A percentile compares a stretch with the other conserved stretches of the same genome.
Conservation (phyloP, 305 asterid species). For the Galium porrigens region DNA sequence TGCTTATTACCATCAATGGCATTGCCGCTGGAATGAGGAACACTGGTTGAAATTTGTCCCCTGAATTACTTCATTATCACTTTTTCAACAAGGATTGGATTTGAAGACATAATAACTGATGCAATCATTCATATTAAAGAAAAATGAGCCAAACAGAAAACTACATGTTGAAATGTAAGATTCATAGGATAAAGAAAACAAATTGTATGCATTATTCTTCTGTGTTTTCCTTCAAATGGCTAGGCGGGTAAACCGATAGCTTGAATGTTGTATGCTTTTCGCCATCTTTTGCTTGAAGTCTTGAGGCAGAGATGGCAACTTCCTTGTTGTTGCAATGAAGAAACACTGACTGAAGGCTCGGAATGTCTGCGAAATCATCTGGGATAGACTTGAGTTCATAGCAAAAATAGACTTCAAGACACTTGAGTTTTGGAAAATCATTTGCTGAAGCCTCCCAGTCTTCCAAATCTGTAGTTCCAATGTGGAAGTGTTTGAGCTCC, state of each 20-base stretch:
- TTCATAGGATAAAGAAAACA: too few relatives aligned
- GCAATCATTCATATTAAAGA: background rate
- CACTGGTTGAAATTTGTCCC: constrained; percentile 39
- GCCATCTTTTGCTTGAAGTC: background rate
- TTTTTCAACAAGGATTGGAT: background rate
- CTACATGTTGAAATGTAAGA: background rate
- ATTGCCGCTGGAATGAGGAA: constrained; percentile 98
- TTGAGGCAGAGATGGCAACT: background rate
- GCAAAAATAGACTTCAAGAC: constrained; percentile 1
- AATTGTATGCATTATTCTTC: background rate
- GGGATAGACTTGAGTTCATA: background rate
- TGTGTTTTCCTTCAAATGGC: background rate
- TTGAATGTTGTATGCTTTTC: background rate
- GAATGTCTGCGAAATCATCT: background rate
- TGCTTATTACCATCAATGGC: constrained; percentile 77
- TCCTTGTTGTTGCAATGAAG: background rate
- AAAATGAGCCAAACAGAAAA: too few relatives aligned
- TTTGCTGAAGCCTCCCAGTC: constrained; percentile 3
- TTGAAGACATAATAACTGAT: background rate
- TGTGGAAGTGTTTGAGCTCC: constrained; percentile 3
- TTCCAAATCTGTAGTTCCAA: constrained; percentile 7
- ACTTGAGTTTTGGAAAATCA: constrained; percentile 4
- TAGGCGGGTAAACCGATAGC: constrained; percentile 4
- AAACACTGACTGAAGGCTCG: background rate
- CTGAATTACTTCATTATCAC: too few relatives aligned